A percentile compares a stretch with the other conserved stretches of the same genome.
These are phyloP conservation scores for Steccherinum ochraceum DNA, from an alignment of 768 basidiomycete genomes.

Conservation along the genomic window DNA sequence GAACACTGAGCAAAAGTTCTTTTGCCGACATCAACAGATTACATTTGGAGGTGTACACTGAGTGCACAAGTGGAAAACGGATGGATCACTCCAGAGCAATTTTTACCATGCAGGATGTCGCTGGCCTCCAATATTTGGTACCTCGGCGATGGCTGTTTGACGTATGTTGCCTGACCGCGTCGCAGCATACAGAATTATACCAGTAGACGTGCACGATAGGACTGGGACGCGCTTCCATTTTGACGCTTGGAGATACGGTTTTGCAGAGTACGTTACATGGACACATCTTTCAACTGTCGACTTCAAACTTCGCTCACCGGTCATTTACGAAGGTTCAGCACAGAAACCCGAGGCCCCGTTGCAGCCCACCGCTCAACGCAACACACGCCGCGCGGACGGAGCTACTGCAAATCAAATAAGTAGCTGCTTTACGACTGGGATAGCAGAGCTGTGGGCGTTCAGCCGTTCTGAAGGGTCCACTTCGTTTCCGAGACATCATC, in stretches of 20 bases:
- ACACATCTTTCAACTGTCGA: too few species aligned
- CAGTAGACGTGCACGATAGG: background rate
- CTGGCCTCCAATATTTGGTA: background rate
- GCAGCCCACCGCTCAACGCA: too few species aligned
- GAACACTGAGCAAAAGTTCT: background rate
- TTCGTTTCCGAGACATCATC: background rate
- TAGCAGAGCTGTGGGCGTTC: background rate
- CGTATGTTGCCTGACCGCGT: too few species aligned
- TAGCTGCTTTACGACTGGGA: background rate
- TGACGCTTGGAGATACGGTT: background rate
- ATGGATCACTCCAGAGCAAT: background rate
- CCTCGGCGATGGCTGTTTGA: too few species aligned
- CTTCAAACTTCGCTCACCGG: too few species aligned
- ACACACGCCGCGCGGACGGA: too few species aligned
- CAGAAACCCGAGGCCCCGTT: too few species aligned
- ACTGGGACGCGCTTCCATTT: background rate
- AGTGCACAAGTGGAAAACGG: background rate
- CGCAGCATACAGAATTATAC: too few species aligned
- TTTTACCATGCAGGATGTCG: background rate
- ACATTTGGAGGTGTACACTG: background rate
- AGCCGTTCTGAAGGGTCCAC: background rate
- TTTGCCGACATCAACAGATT: background rate
- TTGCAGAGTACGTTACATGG: background rate
- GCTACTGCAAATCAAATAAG: background rate
- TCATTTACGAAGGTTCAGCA: too few species aligned